phyloP scores from a whole-genome alignment of 768 basidiomycete genomes.

The Udeniomyces megalosporus region DNA sequence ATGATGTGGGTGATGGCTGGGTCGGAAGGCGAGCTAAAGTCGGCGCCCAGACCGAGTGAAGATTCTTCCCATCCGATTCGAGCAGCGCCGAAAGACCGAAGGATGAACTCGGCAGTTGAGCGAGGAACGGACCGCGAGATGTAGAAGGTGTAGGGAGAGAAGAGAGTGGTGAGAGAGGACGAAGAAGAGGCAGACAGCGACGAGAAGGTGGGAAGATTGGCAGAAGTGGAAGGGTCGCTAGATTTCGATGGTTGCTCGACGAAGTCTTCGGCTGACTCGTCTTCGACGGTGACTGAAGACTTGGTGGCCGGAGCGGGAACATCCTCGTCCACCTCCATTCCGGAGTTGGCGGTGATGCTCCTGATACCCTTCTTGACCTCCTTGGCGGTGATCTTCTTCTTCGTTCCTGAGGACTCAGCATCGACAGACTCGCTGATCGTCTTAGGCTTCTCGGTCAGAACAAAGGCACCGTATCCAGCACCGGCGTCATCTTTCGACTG shows the following conservation, averaged over 20 bases:
- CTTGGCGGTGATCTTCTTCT: conserved; percentile 39
- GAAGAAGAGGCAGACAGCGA: conserved; percentile 26
- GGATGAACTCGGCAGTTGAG: conserved; percentile 80
- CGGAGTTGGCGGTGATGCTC: conserved; percentile 31
- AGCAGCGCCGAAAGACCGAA: conserved; percentile 71
- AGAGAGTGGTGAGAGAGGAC: conserved; percentile 40
- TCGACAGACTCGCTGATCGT: conserved; percentile 31
- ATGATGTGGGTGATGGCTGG: conserved; percentile 84
- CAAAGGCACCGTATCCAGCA: conserved; percentile 83
- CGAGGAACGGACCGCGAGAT: conserved; percentile 84
- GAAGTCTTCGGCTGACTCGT: conserved; percentile 27
- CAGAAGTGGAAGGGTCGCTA: conserved; percentile 26
- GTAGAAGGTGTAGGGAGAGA: conserved; percentile 77
- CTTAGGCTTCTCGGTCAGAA: conserved; percentile 37
- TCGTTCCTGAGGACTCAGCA: conserved; percentile 25
- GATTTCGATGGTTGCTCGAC: conserved; percentile 28
- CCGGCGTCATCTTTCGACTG: conserved; percentile 59
- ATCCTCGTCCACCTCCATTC: conserved; percentile 18
- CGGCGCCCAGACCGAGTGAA: conserved; percentile 52
- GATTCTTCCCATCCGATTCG: conserved; percentile 65
- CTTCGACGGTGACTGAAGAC: conserved; percentile 22
- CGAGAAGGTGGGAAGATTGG: conserved; percentile 40
- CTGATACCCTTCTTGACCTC: conserved; percentile 41
- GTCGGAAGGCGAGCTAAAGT: conserved; percentile 36
- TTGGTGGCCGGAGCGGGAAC: conserved; percentile 21